Evolutionary conservation across 1,284 basidiomycete species (phyloP), one percentile per base, ranked within the genome.

Genomic region (Sparassis latifolia): DNA sequence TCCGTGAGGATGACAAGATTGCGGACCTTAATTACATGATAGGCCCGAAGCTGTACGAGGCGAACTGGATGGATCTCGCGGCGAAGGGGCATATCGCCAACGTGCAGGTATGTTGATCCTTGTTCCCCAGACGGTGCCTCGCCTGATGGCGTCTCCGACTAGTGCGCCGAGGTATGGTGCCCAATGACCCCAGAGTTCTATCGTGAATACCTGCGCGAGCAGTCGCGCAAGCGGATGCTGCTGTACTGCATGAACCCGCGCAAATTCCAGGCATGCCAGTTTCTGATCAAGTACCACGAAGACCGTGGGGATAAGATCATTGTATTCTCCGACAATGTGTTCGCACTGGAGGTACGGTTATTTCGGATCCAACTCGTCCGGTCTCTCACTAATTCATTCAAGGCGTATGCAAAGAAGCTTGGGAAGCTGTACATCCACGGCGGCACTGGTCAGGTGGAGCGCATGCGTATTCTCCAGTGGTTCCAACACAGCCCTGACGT

Each of bases 121-220:
- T 48, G 51, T 46, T 33, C 32, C 9, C 45, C 12, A 39, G 35
- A 38, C 10, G 33, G 30, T 45, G 44, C 31, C 37, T 4, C 28
- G 28, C 42, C 44, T 53, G 48, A 53, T 44, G 40, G 33, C 45
- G 6, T 31, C 7, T 31, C 32, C 9, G 43, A 35, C 42, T 58
- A 95, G 89, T 98, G 95, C 67, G 97, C 97, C 10, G 97, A 99
- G 71, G 97, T 99, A 4, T 99, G 97, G 97, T 99, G 97, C 65
- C 92, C 94, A 6, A 99, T 99, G 97, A 97, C 97, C 33, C 96
- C 97, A n/a, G 95, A 99, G 66, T 99, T 99, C 67, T 99, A 99
- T 69, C 86, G 92, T 61, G 96, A 99, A 71, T 99, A 99, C 66
- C 78, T 99, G 55, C 81, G 92, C 55, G 92, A 95, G 67, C 87